Base-by-base conservation (phyloP, 2,329 filamentous ascomycete species). In the Pseudogymnoascus sp. region DNA sequence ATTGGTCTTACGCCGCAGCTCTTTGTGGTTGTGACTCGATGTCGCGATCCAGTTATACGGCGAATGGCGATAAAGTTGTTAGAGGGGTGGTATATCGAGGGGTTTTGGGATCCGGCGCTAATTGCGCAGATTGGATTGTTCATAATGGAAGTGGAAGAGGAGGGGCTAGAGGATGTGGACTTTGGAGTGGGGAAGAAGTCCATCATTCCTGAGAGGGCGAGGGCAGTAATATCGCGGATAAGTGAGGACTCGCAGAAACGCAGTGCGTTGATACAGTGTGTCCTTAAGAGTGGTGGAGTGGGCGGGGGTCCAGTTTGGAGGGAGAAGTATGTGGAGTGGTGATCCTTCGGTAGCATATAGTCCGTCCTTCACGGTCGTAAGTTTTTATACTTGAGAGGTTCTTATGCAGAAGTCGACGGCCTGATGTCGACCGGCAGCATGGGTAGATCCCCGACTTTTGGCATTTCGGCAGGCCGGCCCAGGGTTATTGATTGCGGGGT, bases 131-230 rank as follows among this genome's bases (percentile, higher is more conserved):
- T 69, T 12, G 66, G 64, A 7, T 49, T n/a, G n/a, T 67, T 64
- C 25, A 39, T 69, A 2, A 68, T 69, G 65, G 64, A 68, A 45
- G 58, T 69, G 11, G 68, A 70, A 55, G 69, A 70, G 58, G 66
- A 67, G 9, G 67, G 65, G 7, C 49, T 55, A 19, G 28, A 33
- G 9, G 8, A 55, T 16, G 45, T 68, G 2, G 64, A 67, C 28
- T 61, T 30, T 16, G 33, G 41, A 33, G 16, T 14, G 22, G 39
- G 22, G 3, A 52, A 22, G 39, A 19, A 19, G n/a, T 6, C n/a
- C 28, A 16, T 33, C 19, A 52, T 61, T 25, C 60, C 60, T 8
- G 60, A 61, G 28, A 55, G 41, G 28, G n/a, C 41, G 16, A 42
- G 60, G 12, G 60, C 60, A n/a, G 49, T 61, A 61, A 36, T 61